Base-by-base conservation (phyloP, 2,329 filamentous ascomycete genomes). In the Tolypocladium nubicola region DNA sequence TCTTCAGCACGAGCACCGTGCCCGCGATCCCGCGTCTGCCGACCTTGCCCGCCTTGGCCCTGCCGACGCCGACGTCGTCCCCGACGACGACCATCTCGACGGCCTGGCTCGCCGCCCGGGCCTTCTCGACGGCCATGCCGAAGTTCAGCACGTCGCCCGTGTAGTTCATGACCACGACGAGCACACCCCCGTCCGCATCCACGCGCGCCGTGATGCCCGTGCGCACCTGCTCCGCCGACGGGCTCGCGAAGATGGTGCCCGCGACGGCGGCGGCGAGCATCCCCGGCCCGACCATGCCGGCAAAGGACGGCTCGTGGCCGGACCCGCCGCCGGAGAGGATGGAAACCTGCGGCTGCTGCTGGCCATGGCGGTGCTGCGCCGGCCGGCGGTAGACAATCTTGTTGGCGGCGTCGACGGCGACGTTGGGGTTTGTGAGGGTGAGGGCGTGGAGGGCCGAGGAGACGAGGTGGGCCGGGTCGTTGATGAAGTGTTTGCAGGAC, bases 101-200 rank as follows among this genome's bases (percentile, higher is more conserved):
- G 21, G 84, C 75, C 30, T 90, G 73, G 0, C 90, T 92, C 0
- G 84, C 83, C 1, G 90, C 90, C 58, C 88, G 86, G 19, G 91
- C 91, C 76, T 96, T 96, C 72, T 97, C 93, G 10, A 94, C 89
- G 0, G 87, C 92, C 81, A 97, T 87, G 57, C 91, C 92, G 68
- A 97, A 97, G 74, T 96, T 95, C 63, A 97, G 80, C 56, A 96
- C 83, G 70, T 92, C 89, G 41, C 89, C 89, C 1, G 90, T 96
- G 72, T 96, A 96, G 71, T 97, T 97, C 89, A 96, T 96, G 37
- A 96, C 89, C 7, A 92, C 86, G n/a, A 96, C 88, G 45, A 97
- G 71, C 1, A 96, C 88, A 30, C 92, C 93, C 60, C 83, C 81
- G 50, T 81, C 78, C 4, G 81, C 80, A 60, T 89, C 84, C 3